Base-by-base conservation (phyloP, 805 yeast species). In the Saturnispora quitensis region DNA sequence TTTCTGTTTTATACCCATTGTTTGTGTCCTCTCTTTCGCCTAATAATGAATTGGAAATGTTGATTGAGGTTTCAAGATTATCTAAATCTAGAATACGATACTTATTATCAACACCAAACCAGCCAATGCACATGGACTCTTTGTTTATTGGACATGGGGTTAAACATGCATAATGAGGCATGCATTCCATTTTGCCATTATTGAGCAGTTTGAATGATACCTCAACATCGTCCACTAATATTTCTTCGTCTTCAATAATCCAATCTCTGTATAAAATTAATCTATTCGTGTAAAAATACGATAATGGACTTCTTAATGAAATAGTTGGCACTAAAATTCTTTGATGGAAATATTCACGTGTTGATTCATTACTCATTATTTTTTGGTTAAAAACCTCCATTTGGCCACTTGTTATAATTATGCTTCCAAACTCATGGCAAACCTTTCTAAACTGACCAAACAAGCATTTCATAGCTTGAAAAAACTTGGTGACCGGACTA, bases 201-300 rank as follows among this genome's bases (percentile, higher is more conserved):
- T 56, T 58, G 9, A 64, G 36, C n/a, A 57, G 27, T 31, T 53
- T 56, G 12, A 64, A 57, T 42, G 64, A 62, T 12, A 55, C 60
- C 45, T 56, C 58, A 24, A 63, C 53, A 34, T 54, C 47, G n/a
- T 53, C 7, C 48, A 20, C 8, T 46, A 50, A 15, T 28, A 25
- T 8, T 28, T 35, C 22, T 35, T 48, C 55, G 25, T 51, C 49
- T 18, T 55, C 53, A 35, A 48, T 44, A 5, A 62, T 56, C 70
- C 70, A 66, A 49, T 66, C 70, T 53, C 57, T 60, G 48, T 59
- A 65, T 9, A 66, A 36, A 3, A 66, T 60, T 25, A 66, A 56
- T 43, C 70, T 52, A 45, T 62, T 63, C 1, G 63, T 60, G 48
- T 55, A 66, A 43, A 59, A 60, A 35, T 54, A 53, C 3, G 67